A percentile compares a stretch with the other conserved stretches of the same genome.
Evolutionary conservation across 1,284 basidiomycete species (phyloP).

Genomic region (Moesziomyces aphidis): DNA sequence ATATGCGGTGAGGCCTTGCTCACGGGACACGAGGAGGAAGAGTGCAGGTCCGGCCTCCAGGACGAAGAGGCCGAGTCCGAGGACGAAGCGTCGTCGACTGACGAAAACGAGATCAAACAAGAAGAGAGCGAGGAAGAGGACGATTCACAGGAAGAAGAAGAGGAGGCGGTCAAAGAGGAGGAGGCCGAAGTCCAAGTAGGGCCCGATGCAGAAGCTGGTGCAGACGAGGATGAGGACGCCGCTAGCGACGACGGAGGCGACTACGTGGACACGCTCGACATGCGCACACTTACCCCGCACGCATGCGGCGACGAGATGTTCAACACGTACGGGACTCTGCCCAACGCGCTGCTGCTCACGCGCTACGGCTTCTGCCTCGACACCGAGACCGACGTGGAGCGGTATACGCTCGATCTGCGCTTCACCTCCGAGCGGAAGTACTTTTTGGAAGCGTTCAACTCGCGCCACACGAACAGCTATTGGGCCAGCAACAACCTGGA

Average conservation of each 20-base stretch:
- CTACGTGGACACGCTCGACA: conserved; percentile 51
- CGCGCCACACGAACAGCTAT: background rate
- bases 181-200: background rate
- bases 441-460: conserved; percentile 11
- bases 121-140: conserved; percentile 4
- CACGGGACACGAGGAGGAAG: conserved; percentile 27
- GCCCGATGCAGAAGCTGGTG: background rate
- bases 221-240: background rate
- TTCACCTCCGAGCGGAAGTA: conserved; percentile 25
- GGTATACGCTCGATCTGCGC: conserved; percentile 48
- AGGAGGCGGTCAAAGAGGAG: background rate
- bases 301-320: conserved; percentile 32
- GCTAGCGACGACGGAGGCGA: background rate
- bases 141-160: background rate
- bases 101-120: background rate
- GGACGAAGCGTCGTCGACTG: no score
- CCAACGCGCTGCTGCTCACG: conserved; percentile 55
- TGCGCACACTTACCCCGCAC: conserved; percentile 35
- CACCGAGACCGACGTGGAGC: conserved; percentile 56
- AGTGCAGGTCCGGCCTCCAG: conserved; percentile 9
- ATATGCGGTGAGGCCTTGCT: conserved; percentile 47
- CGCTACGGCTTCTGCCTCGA: conserved; percentile 62
- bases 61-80: background rate
- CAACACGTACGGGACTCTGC: conserved; percentile 61
- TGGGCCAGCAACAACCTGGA: background rate